A percentile compares a stretch with the other conserved stretches of the same genome.
These are phyloP conservation scores for Piper betle DNA, from an alignment of 164 flowering plant species.

Conservation along the genomic window DNA sequence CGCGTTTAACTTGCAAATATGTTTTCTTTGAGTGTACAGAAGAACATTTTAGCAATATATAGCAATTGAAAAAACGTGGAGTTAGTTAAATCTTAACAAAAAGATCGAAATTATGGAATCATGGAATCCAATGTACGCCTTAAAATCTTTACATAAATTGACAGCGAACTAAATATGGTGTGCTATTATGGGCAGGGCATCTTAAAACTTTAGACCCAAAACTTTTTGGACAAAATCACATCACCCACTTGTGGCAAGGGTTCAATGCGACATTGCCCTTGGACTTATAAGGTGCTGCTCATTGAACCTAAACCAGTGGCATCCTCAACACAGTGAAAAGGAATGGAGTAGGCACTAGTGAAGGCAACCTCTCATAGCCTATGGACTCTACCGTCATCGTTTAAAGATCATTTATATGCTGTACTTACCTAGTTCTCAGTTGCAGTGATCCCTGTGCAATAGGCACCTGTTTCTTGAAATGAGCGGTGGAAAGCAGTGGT, in stretches of 20 bases:
- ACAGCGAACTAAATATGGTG: too few species aligned
- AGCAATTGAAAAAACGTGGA: slow-evolving; percentile 17
- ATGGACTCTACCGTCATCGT: not conserved
- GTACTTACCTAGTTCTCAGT: not conserved
- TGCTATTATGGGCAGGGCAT: not conserved
- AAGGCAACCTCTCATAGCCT: not conserved
- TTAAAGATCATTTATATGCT: not conserved
- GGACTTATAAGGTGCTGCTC: not conserved
- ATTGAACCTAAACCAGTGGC: not conserved
- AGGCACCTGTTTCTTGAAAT: not conserved
- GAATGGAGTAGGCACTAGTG: not conserved
- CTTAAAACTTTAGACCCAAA: not conserved
- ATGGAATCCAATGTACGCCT: too few species aligned
- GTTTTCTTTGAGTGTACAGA: too few species aligned
- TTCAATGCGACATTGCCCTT: not conserved
- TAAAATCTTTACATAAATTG: too few species aligned
- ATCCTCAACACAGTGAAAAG: not conserved
- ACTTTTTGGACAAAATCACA: not conserved
- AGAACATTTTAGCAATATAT: slow-evolving; percentile 35
- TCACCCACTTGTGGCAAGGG: not conserved
- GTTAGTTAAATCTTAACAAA: too few species aligned
- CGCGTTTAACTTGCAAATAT: too few species aligned
- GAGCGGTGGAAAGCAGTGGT: not conserved
- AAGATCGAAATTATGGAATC: too few species aligned
- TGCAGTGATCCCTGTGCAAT: not conserved